Percentiles rank a stretch among this genome's conserved stretches.
These are phyloP conservation scores for Epicoccum sorghinum DNA, from an alignment of 2,329 filamentous ascomycete genomes.

Conservation along the genomic window DNA sequence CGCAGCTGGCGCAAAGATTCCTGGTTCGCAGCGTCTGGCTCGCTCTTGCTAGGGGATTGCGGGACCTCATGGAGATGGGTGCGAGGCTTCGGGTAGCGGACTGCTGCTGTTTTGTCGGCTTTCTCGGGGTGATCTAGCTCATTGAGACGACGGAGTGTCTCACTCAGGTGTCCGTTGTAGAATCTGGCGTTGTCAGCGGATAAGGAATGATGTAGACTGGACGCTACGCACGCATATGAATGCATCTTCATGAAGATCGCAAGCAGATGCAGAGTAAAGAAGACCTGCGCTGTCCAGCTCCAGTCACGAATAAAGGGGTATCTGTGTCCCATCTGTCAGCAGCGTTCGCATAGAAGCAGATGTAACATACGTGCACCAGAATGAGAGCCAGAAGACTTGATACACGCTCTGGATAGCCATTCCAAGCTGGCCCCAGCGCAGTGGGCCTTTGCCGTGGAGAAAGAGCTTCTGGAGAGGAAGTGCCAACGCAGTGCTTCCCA, in stretches of 20 bases:
- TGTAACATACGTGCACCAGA: slow-evolving; percentile 72
- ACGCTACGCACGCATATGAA: slow-evolving; percentile 70
- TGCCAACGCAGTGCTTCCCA: slow-evolving; percentile 72
- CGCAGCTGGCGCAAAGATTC: slow-evolving; percentile 69
- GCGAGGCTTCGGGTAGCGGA: slow-evolving; percentile 68
- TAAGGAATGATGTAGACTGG: neutral
- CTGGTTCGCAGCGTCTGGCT: slow-evolving; percentile 48
- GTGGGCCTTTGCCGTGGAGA: slow-evolving; percentile 59
- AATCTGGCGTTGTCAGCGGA: slow-evolving; percentile 57
- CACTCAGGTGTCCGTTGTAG: slow-evolving; percentile 94
- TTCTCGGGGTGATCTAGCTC: slow-evolving; percentile 79
- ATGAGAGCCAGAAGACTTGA: slow-evolving; percentile 76
- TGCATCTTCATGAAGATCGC: slow-evolving; percentile 99
- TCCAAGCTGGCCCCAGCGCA: slow-evolving; percentile 80
- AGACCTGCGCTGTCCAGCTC: slow-evolving; percentile 98
- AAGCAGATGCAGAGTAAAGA: slow-evolving; percentile 88
- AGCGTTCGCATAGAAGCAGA: too few relatives aligned
- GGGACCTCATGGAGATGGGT: slow-evolving; percentile 62
- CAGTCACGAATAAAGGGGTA: slow-evolving; percentile 85
- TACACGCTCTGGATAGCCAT: slow-evolving; percentile 82
- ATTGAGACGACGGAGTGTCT: slow-evolving; percentile 80
- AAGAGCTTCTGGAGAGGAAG: slow-evolving; percentile 76
- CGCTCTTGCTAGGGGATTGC: slow-evolving; percentile 50
- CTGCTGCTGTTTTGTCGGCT: slow-evolving; percentile 71
- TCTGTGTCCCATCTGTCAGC: slow-evolving; percentile 39